Evolutionary conservation across 2,329 filamentous ascomycete genomes (phyloP).

Genomic region (Trichophaea hybrida): DNA sequence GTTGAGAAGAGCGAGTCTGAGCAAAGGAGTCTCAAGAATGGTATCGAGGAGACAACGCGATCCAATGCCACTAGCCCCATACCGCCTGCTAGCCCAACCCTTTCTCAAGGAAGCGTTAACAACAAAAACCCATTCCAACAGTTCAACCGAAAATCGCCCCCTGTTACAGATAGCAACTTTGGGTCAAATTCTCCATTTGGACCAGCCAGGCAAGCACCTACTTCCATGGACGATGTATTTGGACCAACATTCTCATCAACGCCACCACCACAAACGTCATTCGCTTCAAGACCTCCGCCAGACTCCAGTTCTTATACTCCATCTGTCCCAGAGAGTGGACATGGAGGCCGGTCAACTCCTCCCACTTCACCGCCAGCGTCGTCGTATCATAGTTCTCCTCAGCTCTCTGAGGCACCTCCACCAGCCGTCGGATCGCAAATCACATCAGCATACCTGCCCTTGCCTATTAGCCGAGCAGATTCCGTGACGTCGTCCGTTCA

Average conservation of each 20-base stretch:
- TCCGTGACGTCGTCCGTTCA: conserved; percentile 65
- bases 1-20: conserved; percentile 77
- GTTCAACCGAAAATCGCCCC: conserved; percentile 66
- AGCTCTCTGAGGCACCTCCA: conserved; percentile 43
- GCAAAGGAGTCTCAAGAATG: conserved; percentile 69
- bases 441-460: conserved; percentile 59
- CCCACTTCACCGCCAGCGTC: conserved; percentile 48
- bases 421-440: conserved; percentile 63
- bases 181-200: conserved; percentile 38
- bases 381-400: conserved; percentile 40
- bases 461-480: conserved; percentile 48
- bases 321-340: conserved; percentile 23
- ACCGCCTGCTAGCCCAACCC: conserved; percentile 35
- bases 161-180: conserved; percentile 38
- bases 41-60: conserved; percentile 46
- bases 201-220: conserved; percentile 15
- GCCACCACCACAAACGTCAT: conserved; percentile 19
- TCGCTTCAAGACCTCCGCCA: conserved; percentile 15
- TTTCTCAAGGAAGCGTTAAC: conserved; percentile 39
- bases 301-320: conserved; percentile 14
- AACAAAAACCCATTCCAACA: conserved; percentile 53
- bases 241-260: conserved; percentile 22
- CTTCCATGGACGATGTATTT: conserved; percentile 23
- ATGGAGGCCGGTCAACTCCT: conserved; percentile 40
- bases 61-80: conserved; percentile 53